Conservation (phyloP, 2,329 filamentous ascomycete genomes). For the Aquanectria penicillioides region DNA sequence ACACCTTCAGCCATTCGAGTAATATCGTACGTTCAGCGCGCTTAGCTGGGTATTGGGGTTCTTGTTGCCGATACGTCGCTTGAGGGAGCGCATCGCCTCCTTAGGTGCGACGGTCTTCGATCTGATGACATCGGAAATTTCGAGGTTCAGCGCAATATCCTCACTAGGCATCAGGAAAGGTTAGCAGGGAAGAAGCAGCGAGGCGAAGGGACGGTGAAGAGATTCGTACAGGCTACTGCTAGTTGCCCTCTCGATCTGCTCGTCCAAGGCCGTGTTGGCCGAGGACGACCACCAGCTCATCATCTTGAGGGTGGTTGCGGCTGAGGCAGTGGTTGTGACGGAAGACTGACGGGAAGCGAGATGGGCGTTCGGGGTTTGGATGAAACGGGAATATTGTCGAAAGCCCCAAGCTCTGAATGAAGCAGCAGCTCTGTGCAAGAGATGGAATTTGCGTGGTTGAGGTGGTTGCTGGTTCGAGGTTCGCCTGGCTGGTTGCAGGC, state of each 20-base stretch:
- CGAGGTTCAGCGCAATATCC: slow-evolving; percentile 96
- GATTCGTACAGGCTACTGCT: slow-evolving; percentile 84
- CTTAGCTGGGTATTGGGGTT: slow-evolving; percentile 97
- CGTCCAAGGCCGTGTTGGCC: slow-evolving; percentile 89
- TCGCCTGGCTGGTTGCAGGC: slow-evolving; percentile 31
- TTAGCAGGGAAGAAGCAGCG: slow-evolving; percentile 20
- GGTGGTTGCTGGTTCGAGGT: slow-evolving; percentile 35
- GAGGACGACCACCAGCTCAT: slow-evolving; percentile 99
- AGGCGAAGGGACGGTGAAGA: slow-evolving; percentile 20
- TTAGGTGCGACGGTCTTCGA: slow-evolving; percentile 98
- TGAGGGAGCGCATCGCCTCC: slow-evolving; percentile 97
- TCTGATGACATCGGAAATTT: slow-evolving; percentile 96
- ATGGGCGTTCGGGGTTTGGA: slow-evolving; percentile 15
- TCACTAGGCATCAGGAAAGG: slow-evolving; percentile 65
- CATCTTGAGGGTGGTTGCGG: slow-evolving; percentile 52
- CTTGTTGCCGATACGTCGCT: slow-evolving; percentile 93
- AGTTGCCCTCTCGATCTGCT: slow-evolving; percentile 96
- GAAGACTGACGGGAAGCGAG: slow-evolving; percentile 4
- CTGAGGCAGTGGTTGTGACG: background rate
- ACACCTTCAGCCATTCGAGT: background rate
- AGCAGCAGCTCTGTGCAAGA: slow-evolving; percentile 5
- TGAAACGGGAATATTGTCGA: slow-evolving; percentile 2
- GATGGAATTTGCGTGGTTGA: slow-evolving; percentile 21
- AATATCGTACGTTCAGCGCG: slow-evolving; percentile 78
- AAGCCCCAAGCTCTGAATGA: background rate